These are phyloP conservation scores for Chlorella sp. DNA, from an alignment of 139 green algal species.

Conservation along the genomic window DNA sequence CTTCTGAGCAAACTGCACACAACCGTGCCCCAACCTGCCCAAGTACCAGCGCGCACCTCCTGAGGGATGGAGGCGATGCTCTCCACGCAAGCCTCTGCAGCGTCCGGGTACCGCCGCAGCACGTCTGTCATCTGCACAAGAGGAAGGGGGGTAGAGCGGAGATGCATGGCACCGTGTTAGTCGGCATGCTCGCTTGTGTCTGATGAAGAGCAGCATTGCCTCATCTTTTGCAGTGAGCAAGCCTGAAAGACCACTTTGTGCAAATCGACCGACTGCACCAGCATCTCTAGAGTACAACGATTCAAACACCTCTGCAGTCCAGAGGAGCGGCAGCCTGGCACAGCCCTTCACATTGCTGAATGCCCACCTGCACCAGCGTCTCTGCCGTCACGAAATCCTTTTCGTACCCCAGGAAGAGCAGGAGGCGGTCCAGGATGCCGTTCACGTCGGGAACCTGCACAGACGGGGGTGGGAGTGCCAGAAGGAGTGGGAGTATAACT, in stretches of 20 bases:
- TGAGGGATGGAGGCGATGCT: conserved; percentile 43
- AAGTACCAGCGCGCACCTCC: conserved; percentile 24
- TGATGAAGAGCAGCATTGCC: no score
- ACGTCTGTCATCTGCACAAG: conserved; percentile 75
- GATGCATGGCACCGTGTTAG: neutral
- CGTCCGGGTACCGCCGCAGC: conserved; percentile 81
- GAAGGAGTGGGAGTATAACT: no score
- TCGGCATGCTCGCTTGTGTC: neutral
- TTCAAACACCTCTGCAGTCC: no score
- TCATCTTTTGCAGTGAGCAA: neutral
- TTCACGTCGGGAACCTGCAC: conserved; percentile 77
- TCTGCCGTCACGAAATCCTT: conserved; percentile 64
- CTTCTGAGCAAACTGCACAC: no score
- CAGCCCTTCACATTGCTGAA: no score
- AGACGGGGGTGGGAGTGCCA: no score
- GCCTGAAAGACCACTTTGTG: neutral
- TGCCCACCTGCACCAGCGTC: conserved; percentile 55
- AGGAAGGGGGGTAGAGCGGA: neutral
- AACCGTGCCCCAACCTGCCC: no score
- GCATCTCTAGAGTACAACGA: no score
- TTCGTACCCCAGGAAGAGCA: conserved; percentile 88
- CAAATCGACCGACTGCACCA: no score
- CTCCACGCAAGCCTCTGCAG: conserved; percentile 63
- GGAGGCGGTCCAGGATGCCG: conserved; percentile 92
- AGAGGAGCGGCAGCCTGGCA: no score